Evolutionary conservation across 2,329 filamentous ascomycete species (phyloP), one percentile per base, ranked within the genome.

Genomic region (Sporothrix variecibatus): DNA sequence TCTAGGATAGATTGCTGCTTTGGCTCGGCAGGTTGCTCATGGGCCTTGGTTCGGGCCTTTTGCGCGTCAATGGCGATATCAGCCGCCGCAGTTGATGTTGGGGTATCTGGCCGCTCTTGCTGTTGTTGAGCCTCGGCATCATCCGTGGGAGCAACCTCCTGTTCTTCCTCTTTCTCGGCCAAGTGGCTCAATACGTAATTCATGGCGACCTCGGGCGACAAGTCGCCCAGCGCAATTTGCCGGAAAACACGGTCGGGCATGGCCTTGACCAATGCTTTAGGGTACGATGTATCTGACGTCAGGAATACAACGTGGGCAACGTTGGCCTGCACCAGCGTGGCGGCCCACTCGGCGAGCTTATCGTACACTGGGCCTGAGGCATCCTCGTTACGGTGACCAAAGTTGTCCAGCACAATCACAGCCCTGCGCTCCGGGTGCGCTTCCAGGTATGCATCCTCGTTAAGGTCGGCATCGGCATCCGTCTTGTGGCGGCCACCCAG

Each of bases 251-350:
- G 90, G 79, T 98, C 95, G 0, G 96, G 96, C 26, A 99, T 87
- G 0, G 94, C 93, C 80, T 94, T 96, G 75, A 93, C 91, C 1
- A 98, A 85, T 0, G 93, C 92, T 81, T 98, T 98, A 69, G 93
- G 92, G 82, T 94, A 97, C 0, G 94, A 93, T 0, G 94, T 89
- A 77, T 98, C 95, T 74, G 92, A 94, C 0, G 95, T 98, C 51
- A 99, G 86, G 85, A 98, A 97, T 74, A 99, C 91, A 73, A 98
- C 94, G 81, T 98, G 96, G 0, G 95, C 95, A 60, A 97, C 88
- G 77, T 98, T 97, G 71, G 92, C 91, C 64, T 94, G 93, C 0
- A 96, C 95, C 38, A 98, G 84, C 1, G 90, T 87, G 3, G 96
- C 94, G 1, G 95, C 94, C 94, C 95, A 98, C 79, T 98, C 94